phyloP scores from a whole-genome alignment of 306 rosid genomes.

The Lathyrus sativus region DNA sequence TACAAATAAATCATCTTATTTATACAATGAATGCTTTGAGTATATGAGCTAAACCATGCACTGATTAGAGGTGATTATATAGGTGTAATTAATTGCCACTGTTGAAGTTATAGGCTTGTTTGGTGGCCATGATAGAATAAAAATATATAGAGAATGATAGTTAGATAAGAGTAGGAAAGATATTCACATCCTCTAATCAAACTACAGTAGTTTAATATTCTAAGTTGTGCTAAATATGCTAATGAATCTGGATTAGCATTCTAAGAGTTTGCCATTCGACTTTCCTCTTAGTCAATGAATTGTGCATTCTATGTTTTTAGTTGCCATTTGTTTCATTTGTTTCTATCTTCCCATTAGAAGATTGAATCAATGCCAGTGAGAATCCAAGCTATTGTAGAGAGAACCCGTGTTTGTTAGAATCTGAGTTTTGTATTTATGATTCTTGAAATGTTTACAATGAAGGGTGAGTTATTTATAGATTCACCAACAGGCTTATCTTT shows the following conservation, averaged over 20 bases:
- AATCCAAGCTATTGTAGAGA: too few relatives aligned
- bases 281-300: constrained; percentile 19
- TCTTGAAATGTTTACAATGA: too few relatives aligned
- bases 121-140: background rate
- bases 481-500: too few relatives aligned
- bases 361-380: too few relatives aligned
- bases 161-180: background rate
- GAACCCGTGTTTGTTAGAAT: too few relatives aligned
- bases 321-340: constrained; percentile 25
- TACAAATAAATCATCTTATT: constrained; percentile 5
- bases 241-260: constrained; percentile 24
- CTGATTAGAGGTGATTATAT: background rate
- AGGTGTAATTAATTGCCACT: constrained; percentile 18
- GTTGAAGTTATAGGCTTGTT: constrained; percentile 6
- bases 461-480: too few relatives aligned
- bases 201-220: constrained; percentile 13
- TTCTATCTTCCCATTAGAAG: background rate
- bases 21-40: constrained; percentile 5
- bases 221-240: constrained; percentile 16
- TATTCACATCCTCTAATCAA: background rate
- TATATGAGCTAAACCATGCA: background rate
- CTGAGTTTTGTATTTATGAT: too few relatives aligned
- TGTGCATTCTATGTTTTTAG: constrained; percentile 11
- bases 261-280: constrained; percentile 14
- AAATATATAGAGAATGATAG: background rate